A percentile compares a stretch with the other conserved stretches of the same genome.
These are phyloP conservation scores for Abrus precatorius DNA, from an alignment of 306 rosid species.

Conservation along the genomic window DNA sequence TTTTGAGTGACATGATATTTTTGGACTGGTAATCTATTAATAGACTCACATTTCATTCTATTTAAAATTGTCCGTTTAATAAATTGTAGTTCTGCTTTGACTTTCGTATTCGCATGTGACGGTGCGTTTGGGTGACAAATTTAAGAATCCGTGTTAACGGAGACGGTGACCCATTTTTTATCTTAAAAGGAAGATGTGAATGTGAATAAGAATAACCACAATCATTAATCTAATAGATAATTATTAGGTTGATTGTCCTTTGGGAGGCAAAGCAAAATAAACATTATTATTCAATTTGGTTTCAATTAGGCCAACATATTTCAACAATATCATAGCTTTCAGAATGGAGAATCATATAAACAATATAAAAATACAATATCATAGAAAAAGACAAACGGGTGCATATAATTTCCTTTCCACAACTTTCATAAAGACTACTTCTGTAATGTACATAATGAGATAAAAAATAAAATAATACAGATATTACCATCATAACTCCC, in stretches of 20 bases:
- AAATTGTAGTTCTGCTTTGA: neutral
- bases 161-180: too few relatives aligned
- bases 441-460: too few relatives aligned
- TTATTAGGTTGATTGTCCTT: conserved; percentile 15
- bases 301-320: conserved; percentile 10
- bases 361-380: neutral
- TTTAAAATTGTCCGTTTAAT: too few relatives aligned
- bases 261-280: conserved; percentile 18
- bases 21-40: too few relatives aligned
- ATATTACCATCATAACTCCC: conserved; percentile 16
- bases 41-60: too few relatives aligned
- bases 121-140: too few relatives aligned
- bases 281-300: neutral
- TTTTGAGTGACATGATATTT: too few relatives aligned
- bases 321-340: neutral
- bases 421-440: neutral
- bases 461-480: neutral
- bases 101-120: too few relatives aligned
- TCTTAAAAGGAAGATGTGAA: neutral
- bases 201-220: neutral
- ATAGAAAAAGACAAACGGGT: neutral
- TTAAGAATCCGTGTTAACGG: too few relatives aligned
- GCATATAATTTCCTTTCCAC: neutral
- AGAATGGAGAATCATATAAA: conserved; percentile 5
- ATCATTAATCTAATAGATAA: neutral